Conservation (phyloP, 2,329 filamentous ascomycete genomes). For the Dothideomycetes sp. region DNA sequence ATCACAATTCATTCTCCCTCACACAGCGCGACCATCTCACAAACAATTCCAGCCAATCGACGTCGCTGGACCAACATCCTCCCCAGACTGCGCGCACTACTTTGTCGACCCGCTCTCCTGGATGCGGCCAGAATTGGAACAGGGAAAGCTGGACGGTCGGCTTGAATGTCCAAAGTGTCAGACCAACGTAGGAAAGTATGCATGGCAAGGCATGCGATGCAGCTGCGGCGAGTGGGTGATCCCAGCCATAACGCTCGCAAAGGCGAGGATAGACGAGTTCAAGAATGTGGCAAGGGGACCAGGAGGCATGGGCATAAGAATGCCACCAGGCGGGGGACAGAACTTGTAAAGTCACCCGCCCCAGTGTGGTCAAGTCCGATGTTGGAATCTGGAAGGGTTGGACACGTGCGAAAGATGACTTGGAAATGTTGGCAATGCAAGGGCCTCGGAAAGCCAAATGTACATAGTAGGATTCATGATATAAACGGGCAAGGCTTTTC, state of each 20-base stretch:
- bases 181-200: constrained; percentile 80
- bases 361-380: no score
- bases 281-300: constrained; percentile 10
- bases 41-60: constrained; percentile 7
- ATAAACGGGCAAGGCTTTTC: no score
- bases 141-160: constrained; percentile 72
- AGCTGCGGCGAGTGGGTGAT: constrained; percentile 85
- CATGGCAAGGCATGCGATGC: constrained; percentile 92
- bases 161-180: constrained; percentile 79
- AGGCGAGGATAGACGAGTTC: constrained; percentile 66
- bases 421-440: no score
- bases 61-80: constrained; percentile 16
- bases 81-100: constrained; percentile 61
- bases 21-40: constrained; percentile 29
- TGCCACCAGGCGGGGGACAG: constrained; percentile 22
- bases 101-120: constrained; percentile 89
- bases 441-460: no score
- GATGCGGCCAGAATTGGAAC: constrained; percentile 83
- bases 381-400: no score
- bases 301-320: constrained; percentile 21
- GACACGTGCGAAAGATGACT: no score
- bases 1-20: constrained; percentile 56
- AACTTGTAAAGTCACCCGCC: no score
- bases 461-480: no score
- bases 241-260: constrained; percentile 78